phyloP scores from a whole-genome alignment of 2,329 filamentous ascomycete genomes.

The Calycina herbarum region DNA sequence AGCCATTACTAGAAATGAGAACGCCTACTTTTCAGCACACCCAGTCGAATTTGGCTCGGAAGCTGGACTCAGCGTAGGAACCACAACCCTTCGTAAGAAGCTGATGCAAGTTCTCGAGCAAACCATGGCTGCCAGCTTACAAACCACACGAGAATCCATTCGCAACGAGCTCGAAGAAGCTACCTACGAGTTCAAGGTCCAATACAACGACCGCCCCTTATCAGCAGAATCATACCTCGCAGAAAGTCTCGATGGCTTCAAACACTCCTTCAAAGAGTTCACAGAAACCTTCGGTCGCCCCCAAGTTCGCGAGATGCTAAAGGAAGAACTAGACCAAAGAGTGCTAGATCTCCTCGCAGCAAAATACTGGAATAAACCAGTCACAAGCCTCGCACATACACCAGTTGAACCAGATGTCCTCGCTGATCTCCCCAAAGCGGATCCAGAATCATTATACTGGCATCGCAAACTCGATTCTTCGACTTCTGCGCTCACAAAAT shows the following conservation, averaged over 20 bases:
- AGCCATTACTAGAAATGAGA: slow-evolving; percentile 85
- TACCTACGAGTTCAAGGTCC: slow-evolving; percentile 98
- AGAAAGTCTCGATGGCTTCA: slow-evolving; percentile 92
- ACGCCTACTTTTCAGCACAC: slow-evolving; percentile 81
- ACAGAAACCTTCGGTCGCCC: slow-evolving; percentile 84
- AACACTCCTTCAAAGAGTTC: slow-evolving; percentile 96
- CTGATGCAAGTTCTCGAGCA: slow-evolving; percentile 96
- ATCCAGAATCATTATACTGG: slow-evolving; percentile 86
- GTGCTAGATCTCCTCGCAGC: slow-evolving; percentile 91
- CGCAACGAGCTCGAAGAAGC: slow-evolving; percentile 94
- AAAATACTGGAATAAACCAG: slow-evolving; percentile 95
- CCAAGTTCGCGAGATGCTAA: slow-evolving; percentile 86
- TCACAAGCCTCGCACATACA: slow-evolving; percentile 73
- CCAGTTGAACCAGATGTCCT: slow-evolving; percentile 71
- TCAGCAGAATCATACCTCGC: slow-evolving; percentile 96
- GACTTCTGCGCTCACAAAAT: slow-evolving; percentile 84
- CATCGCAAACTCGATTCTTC: slow-evolving; percentile 91
- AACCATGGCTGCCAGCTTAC: slow-evolving; percentile 91
- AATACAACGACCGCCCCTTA: slow-evolving; percentile 94
- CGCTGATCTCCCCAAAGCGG: slow-evolving; percentile 77
- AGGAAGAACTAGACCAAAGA: slow-evolving; percentile 89
- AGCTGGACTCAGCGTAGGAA: slow-evolving; percentile 75
- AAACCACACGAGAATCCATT: slow-evolving; percentile 87
- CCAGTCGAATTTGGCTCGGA: slow-evolving; percentile 75
- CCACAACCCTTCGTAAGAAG: slow-evolving; percentile 85